Base-by-base conservation (phyloP, 768 basidiomycete genomes). In the Termitomyces sp. region DNA sequence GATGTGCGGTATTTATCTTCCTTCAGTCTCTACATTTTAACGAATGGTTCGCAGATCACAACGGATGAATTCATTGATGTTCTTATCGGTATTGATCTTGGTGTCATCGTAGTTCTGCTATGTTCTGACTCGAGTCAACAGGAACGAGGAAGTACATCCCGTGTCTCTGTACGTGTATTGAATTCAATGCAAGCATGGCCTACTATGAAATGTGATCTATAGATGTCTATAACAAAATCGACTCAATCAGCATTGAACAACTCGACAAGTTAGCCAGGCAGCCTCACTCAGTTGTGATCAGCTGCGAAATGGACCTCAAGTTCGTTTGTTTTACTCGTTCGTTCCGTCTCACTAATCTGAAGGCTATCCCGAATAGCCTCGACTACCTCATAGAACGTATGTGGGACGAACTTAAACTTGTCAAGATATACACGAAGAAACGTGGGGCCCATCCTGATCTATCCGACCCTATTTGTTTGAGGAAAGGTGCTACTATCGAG, bases 51-150 rank as follows among this genome's bases (percentile, higher is more conserved):
- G 20, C 62, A 96, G 95, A 95, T 97, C 57, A 91, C 92, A 8
- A 90, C 88, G 4, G 96, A 98, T 69, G 93, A 98, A 69, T 97
- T 99, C 67, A 96, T 99, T 62, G 97, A 99, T 69, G 93, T 98
- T n/a, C 80, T 99, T 24, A 91, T 99, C 52, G 97, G 94, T 86
- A 65, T 68, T 65, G 30, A 22, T 22, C 24, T 46, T 44, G 32
- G 8, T 27, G 9, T 14, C 13, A 18, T 37, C 14, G 24, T 7
- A 40, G 20, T 39, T 58, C 7, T 26, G 4, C 16, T 10, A 34
- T 10, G 32, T 58, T 46, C 34, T 55, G 22, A 62, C n/a, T 18
- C 39, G 18, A 37, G 13, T n/a, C 50, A 54, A 37, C 63, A 91
- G 91, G 91, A 22, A 95, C 90, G 7, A 83, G 96, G 65, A 98